Evolutionary conservation across 805 yeast genomes (phyloP), one percentile per base, ranked within the genome.

Genomic region (Candida alai): DNA sequence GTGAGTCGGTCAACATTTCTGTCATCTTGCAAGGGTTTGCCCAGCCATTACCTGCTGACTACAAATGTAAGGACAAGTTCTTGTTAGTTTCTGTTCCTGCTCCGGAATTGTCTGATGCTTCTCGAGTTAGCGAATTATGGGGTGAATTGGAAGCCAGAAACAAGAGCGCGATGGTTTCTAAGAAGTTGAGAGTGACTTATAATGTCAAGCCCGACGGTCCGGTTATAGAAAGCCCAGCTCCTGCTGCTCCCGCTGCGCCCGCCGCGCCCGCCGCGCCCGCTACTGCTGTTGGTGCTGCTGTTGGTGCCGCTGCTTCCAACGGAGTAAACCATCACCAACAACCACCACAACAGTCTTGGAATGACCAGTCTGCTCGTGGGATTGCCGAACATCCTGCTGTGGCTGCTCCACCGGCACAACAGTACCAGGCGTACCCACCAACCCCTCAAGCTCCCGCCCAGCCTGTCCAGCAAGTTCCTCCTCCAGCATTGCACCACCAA

Each of bases 41-140:
- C 35, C 78, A 78, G 49, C 90, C 85, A 40, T 89, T 94, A 34
- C 67, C 77, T 3, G 61, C 76, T 32, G 87, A 78, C 52, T 77
- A 73, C 63, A 82, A 80, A 61, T 84, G 95, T 62, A 84, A 80
- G 58, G 97, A 93, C 64, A 93, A 93, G 66, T 93, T 93, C 59
- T 76, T 90, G 52, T 79, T 93, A 40, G 89, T 89, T 47, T 77
- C 94, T 18, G 72, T 88, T 45, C 94, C 96, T 30, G 76, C 87
- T 41, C 78, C 83, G 12, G 74, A 70, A 37, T 58, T 75, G 41
- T 73, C 73, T 41, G 78, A 76, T 34, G 65, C 73, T 27, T 52
- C 72, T 18, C 68, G 58, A 47, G 81, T 85, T 32, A 74, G 85
- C 32, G 81, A 80, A 31, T 62, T 74, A 49, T 88, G 96, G 96